A percentile compares a stretch with the other conserved stretches of the same genome.
These are phyloP conservation scores for Capsella rubella DNA, from an alignment of 441 rosid genomes.

Conservation along the genomic window DNA sequence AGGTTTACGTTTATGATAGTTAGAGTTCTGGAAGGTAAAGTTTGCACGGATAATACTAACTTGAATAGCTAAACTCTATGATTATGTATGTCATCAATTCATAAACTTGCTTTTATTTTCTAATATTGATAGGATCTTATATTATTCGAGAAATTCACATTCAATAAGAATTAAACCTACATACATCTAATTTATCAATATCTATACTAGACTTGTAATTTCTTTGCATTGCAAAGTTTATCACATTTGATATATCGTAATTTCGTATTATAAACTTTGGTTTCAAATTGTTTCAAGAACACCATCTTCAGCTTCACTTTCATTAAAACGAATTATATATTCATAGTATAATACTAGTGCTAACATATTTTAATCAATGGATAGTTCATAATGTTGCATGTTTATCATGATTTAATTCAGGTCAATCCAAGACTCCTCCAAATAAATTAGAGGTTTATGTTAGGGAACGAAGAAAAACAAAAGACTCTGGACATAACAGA, in stretches of 20 bases:
- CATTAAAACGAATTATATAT: neutral
- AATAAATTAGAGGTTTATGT: neutral
- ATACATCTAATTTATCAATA: neutral
- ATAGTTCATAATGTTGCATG: neutral
- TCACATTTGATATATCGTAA: too few species aligned
- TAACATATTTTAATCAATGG: neutral
- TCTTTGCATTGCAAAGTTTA: too few species aligned
- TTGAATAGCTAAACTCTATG: constrained; percentile 2
- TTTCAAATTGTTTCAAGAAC: constrained; percentile 1
- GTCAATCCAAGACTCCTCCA: neutral
- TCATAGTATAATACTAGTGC: neutral
- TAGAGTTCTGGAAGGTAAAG: constrained; percentile 13
- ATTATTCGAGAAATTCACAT: neutral
- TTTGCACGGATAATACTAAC: constrained; percentile 36
- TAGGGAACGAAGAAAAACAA: neutral
- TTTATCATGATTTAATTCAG: neutral
- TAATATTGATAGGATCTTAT: neutral
- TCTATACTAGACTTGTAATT: too few species aligned
- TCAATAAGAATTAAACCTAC: neutral
- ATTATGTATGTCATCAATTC: constrained; percentile 1
- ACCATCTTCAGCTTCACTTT: neutral
- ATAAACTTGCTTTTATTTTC: neutral
- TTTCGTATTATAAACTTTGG: neutral
- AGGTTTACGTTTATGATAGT: neutral
- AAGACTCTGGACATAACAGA: neutral